Evolutionary conservation across 306 rosid species (phyloP).

Genomic region (Purshia tridentata): DNA sequence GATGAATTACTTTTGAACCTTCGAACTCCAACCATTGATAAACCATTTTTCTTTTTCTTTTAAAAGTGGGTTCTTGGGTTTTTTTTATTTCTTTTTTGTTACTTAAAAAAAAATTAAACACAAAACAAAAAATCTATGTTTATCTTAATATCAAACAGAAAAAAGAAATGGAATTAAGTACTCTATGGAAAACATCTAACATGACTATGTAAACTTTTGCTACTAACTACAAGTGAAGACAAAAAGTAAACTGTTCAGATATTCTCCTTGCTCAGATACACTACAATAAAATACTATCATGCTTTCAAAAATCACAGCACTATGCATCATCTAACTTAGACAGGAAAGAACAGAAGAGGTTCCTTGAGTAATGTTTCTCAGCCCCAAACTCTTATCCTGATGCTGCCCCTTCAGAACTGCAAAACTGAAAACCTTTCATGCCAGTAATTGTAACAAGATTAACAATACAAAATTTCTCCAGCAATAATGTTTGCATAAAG

Average conservation of each 20-base stretch:
- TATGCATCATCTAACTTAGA: slow-evolving; percentile 31
- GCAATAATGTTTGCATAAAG: slow-evolving; percentile 15
- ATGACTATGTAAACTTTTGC: not conserved
- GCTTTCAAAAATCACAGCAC: slow-evolving; percentile 9
- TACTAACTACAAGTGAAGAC: not conserved
- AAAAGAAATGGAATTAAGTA: not conserved
- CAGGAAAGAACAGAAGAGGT: slow-evolving; percentile 31
- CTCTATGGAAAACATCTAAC: not conserved
- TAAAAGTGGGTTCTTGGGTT: not conserved
- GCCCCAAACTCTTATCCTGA: slow-evolving; percentile 38
- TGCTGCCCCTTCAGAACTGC: slow-evolving; percentile 40
- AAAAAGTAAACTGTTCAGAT: not conserved
- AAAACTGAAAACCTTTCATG: slow-evolving; percentile 35
- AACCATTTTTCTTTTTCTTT: not conserved
- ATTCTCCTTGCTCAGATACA: not conserved
- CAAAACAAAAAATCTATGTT: not conserved
- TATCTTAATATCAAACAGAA: not conserved
- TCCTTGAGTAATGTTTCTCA: slow-evolving; percentile 39
- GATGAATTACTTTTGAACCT: not conserved
- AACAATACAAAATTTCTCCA: slow-evolving; percentile 3
- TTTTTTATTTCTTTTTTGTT: not conserved
- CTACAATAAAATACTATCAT: not conserved
- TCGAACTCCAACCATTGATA: not conserved
- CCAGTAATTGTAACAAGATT: slow-evolving; percentile 28
- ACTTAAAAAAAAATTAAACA: not conserved